Evolutionary conservation across 2,329 filamentous ascomycete species (phyloP), one percentile per base, ranked within the genome.

Genomic region (Endothia cerciana): DNA sequence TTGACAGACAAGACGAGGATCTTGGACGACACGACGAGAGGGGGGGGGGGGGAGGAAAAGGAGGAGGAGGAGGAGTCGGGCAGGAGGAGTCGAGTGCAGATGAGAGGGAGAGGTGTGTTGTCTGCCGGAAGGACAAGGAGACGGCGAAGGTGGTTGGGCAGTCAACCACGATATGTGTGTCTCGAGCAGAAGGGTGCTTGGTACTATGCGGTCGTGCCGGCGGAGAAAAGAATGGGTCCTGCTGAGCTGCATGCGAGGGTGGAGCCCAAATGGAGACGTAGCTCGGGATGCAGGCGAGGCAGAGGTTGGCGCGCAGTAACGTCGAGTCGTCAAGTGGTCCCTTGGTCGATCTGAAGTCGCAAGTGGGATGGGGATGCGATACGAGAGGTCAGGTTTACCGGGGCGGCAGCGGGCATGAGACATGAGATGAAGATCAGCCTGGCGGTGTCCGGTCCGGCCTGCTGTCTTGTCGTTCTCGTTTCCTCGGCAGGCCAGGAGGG

Each of bases 111-210:
- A 41, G 60, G 40, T 61, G 47, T 62, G 55, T 57, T 47, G 53
- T 57, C 22, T 63, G 45, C 58, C 63, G 62, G 43, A 63, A 56
- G 55, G 43, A 62, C 56, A 49, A 57, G 59, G 49, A 57, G 38
- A 38, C 55, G 11, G 36, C 60, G 45, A 33, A 63, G 22, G 59
- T 65, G 62, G 67, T 67, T 67, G 65, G 67, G 56, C 49, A 60
- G 67, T 60, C 67, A 65, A 63, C 67, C 65, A 61, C 45, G 67
- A 69, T 65, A 67, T 69, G 67, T 57, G 65, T 62, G 65, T 61
- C 45, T 59, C 49, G 65, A 59, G 53, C 60, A 47, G 64, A 17
- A 51, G n/a, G 33, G 57, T 60, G 64, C n/a, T n/a, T n/a, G 33
- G 33, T 10, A 5, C 33, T 40, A 36, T 58, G 19, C 41, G 55